Evolutionary conservation across 305 asterid genomes (phyloP).

Genomic region (Fraxinus ornus): DNA sequence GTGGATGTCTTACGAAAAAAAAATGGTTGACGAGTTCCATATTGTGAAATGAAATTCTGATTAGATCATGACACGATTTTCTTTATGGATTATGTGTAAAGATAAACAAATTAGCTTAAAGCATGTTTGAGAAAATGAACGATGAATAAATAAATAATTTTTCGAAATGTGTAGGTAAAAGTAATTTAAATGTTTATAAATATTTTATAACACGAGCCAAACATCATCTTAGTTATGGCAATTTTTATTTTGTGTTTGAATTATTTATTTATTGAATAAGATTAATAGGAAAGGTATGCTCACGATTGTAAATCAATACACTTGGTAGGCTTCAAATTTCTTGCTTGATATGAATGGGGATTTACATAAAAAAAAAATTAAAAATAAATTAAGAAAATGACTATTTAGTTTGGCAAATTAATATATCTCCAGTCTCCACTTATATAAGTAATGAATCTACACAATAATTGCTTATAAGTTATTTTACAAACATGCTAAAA

Average conservation of each 20-base stretch:
- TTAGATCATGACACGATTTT: slow-evolving; percentile 29
- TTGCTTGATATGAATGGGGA: background rate
- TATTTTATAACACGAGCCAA: background rate
- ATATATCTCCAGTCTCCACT: too few species aligned
- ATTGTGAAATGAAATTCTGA: slow-evolving; percentile 18
- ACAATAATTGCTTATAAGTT: background rate
- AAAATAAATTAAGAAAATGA: background rate
- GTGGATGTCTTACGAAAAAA: background rate
- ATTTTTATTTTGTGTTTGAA: too few species aligned
- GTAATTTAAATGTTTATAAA: too few species aligned
- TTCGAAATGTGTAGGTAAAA: background rate
- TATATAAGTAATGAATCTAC: too few species aligned
- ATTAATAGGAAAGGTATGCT: background rate
- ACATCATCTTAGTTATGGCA: background rate
- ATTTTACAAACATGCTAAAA: background rate
- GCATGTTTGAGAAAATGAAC: background rate
- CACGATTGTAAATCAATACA: too few species aligned
- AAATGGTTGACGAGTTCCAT: background rate
- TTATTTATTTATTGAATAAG: background rate
- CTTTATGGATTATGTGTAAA: background rate
- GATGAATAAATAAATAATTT: background rate
- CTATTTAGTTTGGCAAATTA: too few species aligned
- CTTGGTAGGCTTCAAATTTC: background rate
- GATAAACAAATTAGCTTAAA: background rate
- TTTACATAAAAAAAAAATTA: too few species aligned